Conservation (phyloP, 306 rosid species). For the Begonia loranthoides region DNA sequence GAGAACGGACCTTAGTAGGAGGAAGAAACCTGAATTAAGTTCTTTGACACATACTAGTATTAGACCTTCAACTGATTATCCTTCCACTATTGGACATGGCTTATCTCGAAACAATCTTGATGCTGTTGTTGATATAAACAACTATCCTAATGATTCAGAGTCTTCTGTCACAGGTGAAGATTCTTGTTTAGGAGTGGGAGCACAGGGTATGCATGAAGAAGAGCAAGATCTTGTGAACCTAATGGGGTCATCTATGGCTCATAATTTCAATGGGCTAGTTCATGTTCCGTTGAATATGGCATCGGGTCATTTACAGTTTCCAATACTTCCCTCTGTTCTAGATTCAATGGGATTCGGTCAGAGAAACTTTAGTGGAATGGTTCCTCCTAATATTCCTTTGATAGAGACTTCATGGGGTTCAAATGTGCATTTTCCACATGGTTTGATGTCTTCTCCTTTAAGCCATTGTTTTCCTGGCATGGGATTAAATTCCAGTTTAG, state of each 20-base stretch:
- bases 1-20: conserved; percentile 42
- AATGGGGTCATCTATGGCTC: conserved; percentile 60
- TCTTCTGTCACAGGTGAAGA: conserved; percentile 37
- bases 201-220: conserved; percentile 73
- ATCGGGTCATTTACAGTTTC: conserved; percentile 65
- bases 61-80: conserved; percentile 34
- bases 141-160: conserved; percentile 39
- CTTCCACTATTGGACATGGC: conserved; percentile 26
- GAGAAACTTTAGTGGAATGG: conserved; percentile 57
- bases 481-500: conserved; percentile 40
- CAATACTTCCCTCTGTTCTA: conserved; percentile 52
- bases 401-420: conserved; percentile 78
- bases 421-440: conserved; percentile 68
- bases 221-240: conserved; percentile 87
- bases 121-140: conserved; percentile 40
- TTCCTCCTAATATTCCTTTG: conserved; percentile 50
- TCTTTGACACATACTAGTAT: conserved; percentile 23
- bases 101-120: conserved; percentile 35
- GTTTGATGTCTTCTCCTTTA: conserved; percentile 52
- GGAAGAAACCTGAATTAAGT: conserved; percentile 45
- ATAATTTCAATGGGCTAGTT: conserved; percentile 57
- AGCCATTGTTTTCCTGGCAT: conserved; percentile 65
- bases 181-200: conserved; percentile 47
- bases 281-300: conserved; percentile 61
- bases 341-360: conserved; percentile 72